phyloP scores from a whole-genome alignment of 352 stramenopile genomes.

The Phytophthora aleatoria region DNA sequence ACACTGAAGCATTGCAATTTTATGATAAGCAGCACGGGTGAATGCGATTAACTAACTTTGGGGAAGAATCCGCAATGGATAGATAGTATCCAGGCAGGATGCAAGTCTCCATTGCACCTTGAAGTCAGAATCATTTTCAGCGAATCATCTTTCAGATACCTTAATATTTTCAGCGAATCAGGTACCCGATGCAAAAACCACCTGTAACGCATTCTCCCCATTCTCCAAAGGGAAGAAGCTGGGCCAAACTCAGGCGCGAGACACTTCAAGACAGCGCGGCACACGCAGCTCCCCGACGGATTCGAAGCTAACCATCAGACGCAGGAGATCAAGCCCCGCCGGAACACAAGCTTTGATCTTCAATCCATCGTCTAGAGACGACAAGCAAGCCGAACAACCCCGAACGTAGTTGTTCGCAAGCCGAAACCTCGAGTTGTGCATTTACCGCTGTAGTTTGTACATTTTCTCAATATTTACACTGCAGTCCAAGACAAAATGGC shows the following conservation, averaged over 20 bases:
- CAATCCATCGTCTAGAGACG: slow-evolving; percentile 11
- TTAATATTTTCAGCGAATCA: slow-evolving; percentile 29
- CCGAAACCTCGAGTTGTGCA: slow-evolving; percentile 12
- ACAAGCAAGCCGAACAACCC: slow-evolving; percentile 14
- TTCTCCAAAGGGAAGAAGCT: slow-evolving; percentile 22
- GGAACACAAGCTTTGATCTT: slow-evolving; percentile 19
- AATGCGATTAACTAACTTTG: neutral
- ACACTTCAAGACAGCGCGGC: slow-evolving; percentile 25
- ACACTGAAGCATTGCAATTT: slow-evolving; percentile 5
- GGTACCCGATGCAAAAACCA: slow-evolving; percentile 11
- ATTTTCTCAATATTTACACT: slow-evolving; percentile 19
- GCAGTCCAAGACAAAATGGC: slow-evolving; percentile 30
- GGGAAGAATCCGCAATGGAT: neutral
- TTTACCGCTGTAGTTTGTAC: slow-evolving; percentile 26
- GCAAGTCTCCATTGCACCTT: slow-evolving; percentile 22
- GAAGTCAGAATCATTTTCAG: slow-evolving; percentile 21
- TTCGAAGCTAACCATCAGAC: slow-evolving; percentile 10
- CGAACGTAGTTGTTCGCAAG: neutral
- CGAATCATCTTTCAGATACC: slow-evolving; percentile 15
- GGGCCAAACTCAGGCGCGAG: slow-evolving; percentile 20
- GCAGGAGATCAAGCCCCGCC: slow-evolving; percentile 9
- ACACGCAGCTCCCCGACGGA: slow-evolving; percentile 10
- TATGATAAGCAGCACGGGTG: neutral
- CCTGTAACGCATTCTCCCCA: slow-evolving; percentile 27
- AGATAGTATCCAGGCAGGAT: neutral